Conservation (phyloP, 2,329 filamentous ascomycete species). For the Penicillium vulpinum region DNA sequence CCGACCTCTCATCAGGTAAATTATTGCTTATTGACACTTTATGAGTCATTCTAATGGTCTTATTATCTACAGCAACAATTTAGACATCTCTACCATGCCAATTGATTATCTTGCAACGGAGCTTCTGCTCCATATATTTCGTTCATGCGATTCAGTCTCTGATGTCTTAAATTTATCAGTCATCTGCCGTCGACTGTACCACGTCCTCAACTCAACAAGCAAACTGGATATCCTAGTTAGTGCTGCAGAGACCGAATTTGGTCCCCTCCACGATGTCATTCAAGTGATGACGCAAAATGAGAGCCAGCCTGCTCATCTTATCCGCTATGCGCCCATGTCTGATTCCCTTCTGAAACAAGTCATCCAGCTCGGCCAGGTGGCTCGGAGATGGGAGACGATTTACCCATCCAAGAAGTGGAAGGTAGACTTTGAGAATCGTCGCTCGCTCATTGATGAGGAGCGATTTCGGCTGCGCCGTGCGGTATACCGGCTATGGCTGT, state of each 20-base stretch:
- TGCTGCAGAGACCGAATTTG: slow-evolving; percentile 57
- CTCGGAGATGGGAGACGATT: slow-evolving; percentile 60
- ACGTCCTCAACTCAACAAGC: slow-evolving; percentile 54
- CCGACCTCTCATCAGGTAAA: not conserved
- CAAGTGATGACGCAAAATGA: slow-evolving; percentile 62
- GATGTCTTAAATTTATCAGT: slow-evolving; percentile 57
- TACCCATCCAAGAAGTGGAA: slow-evolving; percentile 66
- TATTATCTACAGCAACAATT: not conserved
- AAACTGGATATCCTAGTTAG: slow-evolving; percentile 56
- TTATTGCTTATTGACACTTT: not conserved
- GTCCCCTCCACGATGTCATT: slow-evolving; percentile 59
- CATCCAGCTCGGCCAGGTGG: slow-evolving; percentile 55
- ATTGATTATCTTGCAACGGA: slow-evolving; percentile 59
- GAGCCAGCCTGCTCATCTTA: slow-evolving; percentile 58
- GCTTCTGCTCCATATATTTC: slow-evolving; percentile 58
- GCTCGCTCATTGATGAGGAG: slow-evolving; percentile 53
- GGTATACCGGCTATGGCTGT: slow-evolving; percentile 63
- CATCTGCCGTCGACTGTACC: slow-evolving; percentile 56
- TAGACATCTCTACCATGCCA: slow-evolving; percentile 45
- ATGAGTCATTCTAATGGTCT: slow-evolving; percentile 1
- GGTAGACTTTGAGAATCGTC: slow-evolving; percentile 55
- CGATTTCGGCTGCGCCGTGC: slow-evolving; percentile 56
- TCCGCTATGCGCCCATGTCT: slow-evolving; percentile 55
- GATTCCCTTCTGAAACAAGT: slow-evolving; percentile 58
- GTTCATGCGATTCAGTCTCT: slow-evolving; percentile 52